phyloP scores from a whole-genome alignment of 2,329 filamentous ascomycete species.

The Ophiosphaerella herpotricha region DNA sequence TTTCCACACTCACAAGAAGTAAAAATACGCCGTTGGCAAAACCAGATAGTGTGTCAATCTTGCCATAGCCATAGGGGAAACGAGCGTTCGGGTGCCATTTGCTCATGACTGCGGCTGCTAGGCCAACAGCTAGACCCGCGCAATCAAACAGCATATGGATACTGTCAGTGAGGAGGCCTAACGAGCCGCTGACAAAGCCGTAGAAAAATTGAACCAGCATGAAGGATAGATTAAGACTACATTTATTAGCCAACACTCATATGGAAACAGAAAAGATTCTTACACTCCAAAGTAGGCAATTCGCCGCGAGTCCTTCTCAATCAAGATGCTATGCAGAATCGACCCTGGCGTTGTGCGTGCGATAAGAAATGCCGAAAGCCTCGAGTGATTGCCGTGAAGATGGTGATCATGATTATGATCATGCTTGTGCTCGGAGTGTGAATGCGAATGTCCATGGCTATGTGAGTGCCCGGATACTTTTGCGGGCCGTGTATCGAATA shows the following conservation, averaged over 20 bases:
- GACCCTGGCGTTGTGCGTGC: conserved; percentile 71
- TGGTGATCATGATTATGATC: conserved; percentile 38
- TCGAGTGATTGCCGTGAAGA: conserved; percentile 61
- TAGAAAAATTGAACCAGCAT: conserved; percentile 96
- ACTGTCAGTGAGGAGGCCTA: conserved; percentile 94
- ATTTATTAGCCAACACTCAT: not conserved
- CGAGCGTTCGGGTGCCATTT: conserved; percentile 91
- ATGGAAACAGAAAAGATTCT: conserved; percentile 35
- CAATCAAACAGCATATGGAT: conserved; percentile 99
- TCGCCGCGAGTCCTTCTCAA: conserved; percentile 87
- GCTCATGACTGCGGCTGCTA: conserved; percentile 90
- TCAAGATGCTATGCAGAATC: conserved; percentile 80
- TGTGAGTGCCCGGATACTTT: conserved; percentile 27
- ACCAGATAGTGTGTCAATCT: conserved; percentile 93
- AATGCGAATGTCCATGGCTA: conserved; percentile 32
- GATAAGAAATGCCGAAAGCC: conserved; percentile 74
- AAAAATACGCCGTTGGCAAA: conserved; percentile 96
- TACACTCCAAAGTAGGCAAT: conserved; percentile 98
- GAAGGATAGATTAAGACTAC: conserved; percentile 87
- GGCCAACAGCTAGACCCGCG: conserved; percentile 83
- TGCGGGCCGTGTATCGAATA: conserved; percentile 46
- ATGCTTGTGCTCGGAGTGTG: conserved; percentile 36
- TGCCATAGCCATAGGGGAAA: conserved; percentile 95
- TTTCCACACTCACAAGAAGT: conserved; percentile 94
- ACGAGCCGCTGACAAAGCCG: conserved; percentile 87